Evolutionary conservation across 257 asterid genomes (phyloP).

Genomic region (Solanum infundibuliforme): DNA sequence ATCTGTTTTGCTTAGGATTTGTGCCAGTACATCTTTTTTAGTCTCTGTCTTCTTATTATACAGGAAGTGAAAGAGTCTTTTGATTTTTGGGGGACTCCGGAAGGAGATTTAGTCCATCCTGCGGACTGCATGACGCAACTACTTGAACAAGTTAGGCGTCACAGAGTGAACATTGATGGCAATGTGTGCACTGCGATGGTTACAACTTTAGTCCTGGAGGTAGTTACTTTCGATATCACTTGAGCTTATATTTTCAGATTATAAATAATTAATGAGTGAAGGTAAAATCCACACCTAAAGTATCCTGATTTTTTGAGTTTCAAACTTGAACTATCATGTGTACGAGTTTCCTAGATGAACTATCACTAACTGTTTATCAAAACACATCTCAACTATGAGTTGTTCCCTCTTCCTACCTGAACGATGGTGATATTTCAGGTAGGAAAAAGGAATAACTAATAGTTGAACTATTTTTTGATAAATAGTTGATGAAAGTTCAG

Average conservation of each 20-base stretch:
- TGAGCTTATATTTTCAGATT: neutral
- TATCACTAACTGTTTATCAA: neutral
- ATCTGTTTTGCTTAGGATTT: neutral
- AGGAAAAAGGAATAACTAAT: neutral
- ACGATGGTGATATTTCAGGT: neutral
- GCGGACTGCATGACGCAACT: slow-evolving; percentile 87
- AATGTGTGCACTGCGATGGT: slow-evolving; percentile 95
- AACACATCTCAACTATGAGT: neutral
- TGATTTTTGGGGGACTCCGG: slow-evolving; percentile 87
- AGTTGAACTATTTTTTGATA: neutral
- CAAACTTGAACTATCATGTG: neutral
- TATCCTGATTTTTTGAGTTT: neutral
- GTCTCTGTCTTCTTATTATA: neutral
- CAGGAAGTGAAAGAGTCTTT: slow-evolving; percentile 83
- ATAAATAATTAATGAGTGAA: neutral
- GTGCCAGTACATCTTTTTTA: neutral
- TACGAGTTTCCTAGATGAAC: neutral
- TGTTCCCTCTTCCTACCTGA: neutral
- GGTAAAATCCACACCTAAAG: neutral
- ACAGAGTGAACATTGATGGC: slow-evolving; percentile 92
- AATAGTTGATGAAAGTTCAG: neutral
- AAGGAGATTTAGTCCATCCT: slow-evolving; percentile 85
- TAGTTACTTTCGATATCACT: slow-evolving; percentile 5
- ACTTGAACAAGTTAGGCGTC: slow-evolving; percentile 86
- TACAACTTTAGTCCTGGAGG: slow-evolving; percentile 91